phyloP scores from a whole-genome alignment of 2,329 filamentous ascomycete species.

The Cordyceps javanica region DNA sequence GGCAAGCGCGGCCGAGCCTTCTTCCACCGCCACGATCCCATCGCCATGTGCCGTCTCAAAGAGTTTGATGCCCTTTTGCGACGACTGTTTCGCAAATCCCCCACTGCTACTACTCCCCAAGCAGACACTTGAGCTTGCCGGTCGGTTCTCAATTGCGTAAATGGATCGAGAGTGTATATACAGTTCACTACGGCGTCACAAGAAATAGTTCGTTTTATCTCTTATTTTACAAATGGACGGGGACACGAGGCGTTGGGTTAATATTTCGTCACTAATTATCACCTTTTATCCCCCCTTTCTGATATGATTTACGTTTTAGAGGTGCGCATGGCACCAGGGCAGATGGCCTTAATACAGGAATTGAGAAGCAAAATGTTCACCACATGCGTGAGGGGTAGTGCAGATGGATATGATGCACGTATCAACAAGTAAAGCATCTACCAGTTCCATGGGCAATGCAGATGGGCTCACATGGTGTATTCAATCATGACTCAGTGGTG shows the following conservation, averaged over 20 bases:
- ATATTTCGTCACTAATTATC: not conserved
- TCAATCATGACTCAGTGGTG: no score
- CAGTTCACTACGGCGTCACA: not conserved
- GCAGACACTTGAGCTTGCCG: not conserved
- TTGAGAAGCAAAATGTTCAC: no score
- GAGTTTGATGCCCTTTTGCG: constrained; percentile 3
- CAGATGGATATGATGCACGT: no score
- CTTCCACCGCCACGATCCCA: constrained; percentile 67
- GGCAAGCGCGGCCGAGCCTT: constrained; percentile 73
- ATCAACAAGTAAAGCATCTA: not conserved
- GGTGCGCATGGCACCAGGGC: not conserved
- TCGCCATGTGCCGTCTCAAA: constrained; percentile 35
- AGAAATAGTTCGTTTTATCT: not conserved
- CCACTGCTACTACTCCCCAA: not conserved
- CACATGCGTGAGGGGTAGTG: no score
- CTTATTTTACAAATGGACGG: not conserved
- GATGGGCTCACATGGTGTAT: not conserved
- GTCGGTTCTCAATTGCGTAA: not conserved
- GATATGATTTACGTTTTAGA: not conserved
- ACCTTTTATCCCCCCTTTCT: not conserved
- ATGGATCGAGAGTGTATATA: not conserved
- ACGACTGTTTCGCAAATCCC: not conserved
- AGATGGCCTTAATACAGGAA: constrained; percentile 1
- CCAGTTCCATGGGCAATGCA: not conserved
- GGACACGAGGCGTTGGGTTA: constrained; percentile 1